Evolutionary conservation across 2,329 filamentous ascomycete species (phyloP).

Genomic region (Penicillium sp.): DNA sequence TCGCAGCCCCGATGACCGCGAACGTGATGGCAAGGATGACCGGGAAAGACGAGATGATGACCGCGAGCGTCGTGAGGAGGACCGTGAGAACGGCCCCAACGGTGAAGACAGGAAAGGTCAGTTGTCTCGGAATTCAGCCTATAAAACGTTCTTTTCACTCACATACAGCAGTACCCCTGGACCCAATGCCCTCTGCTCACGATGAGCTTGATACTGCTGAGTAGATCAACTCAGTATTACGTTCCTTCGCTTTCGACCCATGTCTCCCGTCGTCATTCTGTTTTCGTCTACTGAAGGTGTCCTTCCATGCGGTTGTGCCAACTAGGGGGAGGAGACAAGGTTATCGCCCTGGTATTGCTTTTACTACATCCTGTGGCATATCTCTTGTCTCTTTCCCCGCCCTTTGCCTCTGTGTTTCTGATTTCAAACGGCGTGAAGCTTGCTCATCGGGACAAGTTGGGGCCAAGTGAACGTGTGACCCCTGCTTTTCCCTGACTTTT

Average conservation of each 20-base stretch:
- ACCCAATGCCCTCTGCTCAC: constrained; percentile 77
- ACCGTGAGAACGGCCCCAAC: constrained; percentile 74
- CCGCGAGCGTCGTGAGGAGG: constrained; percentile 66
- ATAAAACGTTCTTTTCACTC: background rate
- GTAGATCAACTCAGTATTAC: constrained; percentile 42
- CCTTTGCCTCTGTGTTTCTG: constrained; percentile 1
- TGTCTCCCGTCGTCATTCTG: background rate
- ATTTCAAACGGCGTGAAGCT: constrained; percentile 2
- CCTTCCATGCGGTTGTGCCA: background rate
- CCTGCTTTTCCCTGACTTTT: background rate
- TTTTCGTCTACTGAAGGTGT: background rate
- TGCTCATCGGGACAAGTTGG: background rate
- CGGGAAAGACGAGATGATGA: constrained; percentile 55
- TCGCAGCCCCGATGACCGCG: constrained; percentile 25
- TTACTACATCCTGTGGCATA: background rate
- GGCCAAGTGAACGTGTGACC: constrained; percentile 1
- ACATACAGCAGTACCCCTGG: constrained; percentile 52
- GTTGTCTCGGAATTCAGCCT: constrained; percentile 5
- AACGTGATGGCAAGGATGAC: constrained; percentile 24
- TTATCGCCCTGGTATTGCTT: background rate
- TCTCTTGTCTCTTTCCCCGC: background rate
- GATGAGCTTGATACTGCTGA: constrained; percentile 97
- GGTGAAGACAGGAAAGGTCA: constrained; percentile 88
- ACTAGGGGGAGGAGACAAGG: background rate
- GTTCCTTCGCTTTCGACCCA: constrained; percentile 3